Percentiles rank a stretch among this genome's conserved stretches.
These are phyloP conservation scores for Talaromyces sp. DNA, from an alignment of 2,329 filamentous ascomycete species.

Conservation along the genomic window DNA sequence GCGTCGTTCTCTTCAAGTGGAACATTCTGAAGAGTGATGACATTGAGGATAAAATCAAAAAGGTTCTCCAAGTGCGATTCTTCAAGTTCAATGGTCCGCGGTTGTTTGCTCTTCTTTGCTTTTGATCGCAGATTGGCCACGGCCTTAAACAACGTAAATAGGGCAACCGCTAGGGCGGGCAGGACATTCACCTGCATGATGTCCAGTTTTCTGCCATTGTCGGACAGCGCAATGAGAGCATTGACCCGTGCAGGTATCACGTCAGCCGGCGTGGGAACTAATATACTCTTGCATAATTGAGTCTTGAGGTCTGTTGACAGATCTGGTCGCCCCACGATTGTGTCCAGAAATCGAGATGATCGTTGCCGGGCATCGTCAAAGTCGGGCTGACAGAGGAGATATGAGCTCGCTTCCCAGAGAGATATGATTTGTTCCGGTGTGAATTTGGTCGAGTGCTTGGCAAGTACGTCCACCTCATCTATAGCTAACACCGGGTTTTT, in stretches of 20 bases:
- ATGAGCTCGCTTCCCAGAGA: constrained; percentile 39
- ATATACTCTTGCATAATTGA: constrained; percentile 36
- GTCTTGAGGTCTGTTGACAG: constrained; percentile 34
- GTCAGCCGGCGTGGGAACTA: constrained; percentile 33
- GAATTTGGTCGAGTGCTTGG: constrained; percentile 35
- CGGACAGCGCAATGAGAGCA: constrained; percentile 40
- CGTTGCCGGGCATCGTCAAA: constrained; percentile 36
- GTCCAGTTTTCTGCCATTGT: constrained; percentile 43
- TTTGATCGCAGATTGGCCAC: constrained; percentile 37
- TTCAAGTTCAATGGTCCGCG: constrained; percentile 35
- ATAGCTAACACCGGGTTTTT: constrained; percentile 32
- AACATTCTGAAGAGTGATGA: constrained; percentile 42
- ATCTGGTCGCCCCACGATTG: constrained; percentile 38
- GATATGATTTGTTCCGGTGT: constrained; percentile 39
- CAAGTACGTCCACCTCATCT: constrained; percentile 38
- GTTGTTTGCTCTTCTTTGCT: constrained; percentile 35
- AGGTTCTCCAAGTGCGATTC: constrained; percentile 32
- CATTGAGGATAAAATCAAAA: constrained; percentile 42
- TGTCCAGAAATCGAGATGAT: constrained; percentile 36
- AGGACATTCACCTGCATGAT: constrained; percentile 39
- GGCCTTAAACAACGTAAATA: constrained; percentile 38
- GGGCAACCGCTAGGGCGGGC: constrained; percentile 39
- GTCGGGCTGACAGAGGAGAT: constrained; percentile 36
- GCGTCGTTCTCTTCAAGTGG: constrained; percentile 36
- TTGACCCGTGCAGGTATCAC: constrained; percentile 39